Evolutionary conservation across 306 rosid species (phyloP), one percentile per base, ranked within the genome.

Genomic region (Senna tora): DNA sequence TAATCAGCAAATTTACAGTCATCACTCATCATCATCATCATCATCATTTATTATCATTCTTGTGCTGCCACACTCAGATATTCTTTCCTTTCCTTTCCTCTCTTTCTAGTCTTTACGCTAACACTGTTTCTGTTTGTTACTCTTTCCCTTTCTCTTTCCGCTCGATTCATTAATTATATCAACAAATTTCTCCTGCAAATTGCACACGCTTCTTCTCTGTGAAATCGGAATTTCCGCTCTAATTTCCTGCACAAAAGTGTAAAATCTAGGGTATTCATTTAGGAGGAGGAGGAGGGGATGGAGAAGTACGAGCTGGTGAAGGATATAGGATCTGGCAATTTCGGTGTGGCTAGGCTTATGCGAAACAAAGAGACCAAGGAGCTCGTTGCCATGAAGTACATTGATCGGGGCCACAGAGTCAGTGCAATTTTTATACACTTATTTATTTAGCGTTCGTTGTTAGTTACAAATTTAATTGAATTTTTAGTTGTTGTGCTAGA

Each of bases 371-470:
- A 85, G 28, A 85, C 90, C 57, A 83, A 77, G 71, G 72, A 78
- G 49, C 84, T 79, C 32, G 88, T 85, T 66, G 90, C 90, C 74
- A 85, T 83, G 87, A 88, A 88, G 71, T 85, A 69, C 77, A 83
- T 85, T 57, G 79, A 75, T 47, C 75, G 93, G 2, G 88, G 82
- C 22, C 43, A 4, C 22, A 79, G 13, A 87, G 85, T 83, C 16
- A 14, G 53, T 70, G 7, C 53, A 38, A 21, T 22, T 7, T 25
- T 69, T 13, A 28, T 22, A n/a, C 10, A 10, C 32, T 6, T 12
- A 10, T 36, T 2, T 11, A 7, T 41, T 19, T 42, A 2, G 5
- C 50, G 2, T 54, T 22, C 33, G 10, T 3, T 1, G 6, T 39
- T 5, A 39, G 6, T 39, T 5, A 39, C 13, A 22, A 63, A 1